Percentiles rank a stretch among this genome's conserved stretches.
Conservation (phyloP, 768 basidiomycete genomes). For the Porphyrellus cyaneotinctus region DNA sequence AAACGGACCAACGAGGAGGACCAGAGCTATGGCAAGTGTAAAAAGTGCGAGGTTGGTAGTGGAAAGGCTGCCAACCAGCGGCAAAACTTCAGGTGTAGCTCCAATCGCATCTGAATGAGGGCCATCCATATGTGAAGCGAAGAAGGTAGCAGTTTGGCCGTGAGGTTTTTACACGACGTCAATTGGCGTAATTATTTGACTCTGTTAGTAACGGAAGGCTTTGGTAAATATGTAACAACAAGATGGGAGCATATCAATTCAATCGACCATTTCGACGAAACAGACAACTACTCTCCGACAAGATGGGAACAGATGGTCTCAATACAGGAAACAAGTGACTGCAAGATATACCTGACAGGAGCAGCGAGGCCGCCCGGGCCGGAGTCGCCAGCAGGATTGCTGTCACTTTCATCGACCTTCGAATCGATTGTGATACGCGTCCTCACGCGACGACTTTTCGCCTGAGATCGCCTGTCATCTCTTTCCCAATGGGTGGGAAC, state of each 20-base stretch:
- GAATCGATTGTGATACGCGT: too few relatives aligned
- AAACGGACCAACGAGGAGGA: conserved; percentile 43
- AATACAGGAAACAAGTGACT: not conserved
- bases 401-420: not conserved
- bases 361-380: not conserved
- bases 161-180: not conserved
- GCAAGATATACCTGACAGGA: not conserved
- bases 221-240: conserved; percentile 5
- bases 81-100: conserved; percentile 34
- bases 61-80: conserved; percentile 35
- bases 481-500: not conserved
- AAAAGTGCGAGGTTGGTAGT: conserved; percentile 38
- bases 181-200: conserved; percentile 18
- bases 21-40: conserved; percentile 42
- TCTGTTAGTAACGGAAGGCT: conserved; percentile 10
- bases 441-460: not conserved
- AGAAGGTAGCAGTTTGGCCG: not conserved
- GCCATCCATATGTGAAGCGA: conserved; percentile 12
- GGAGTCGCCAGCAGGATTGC: not conserved
- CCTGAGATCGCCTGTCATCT: not conserved
- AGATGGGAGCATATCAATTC: not conserved
- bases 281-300: not conserved
- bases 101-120: not conserved
- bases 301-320: not conserved
- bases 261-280: not conserved